These are phyloP conservation scores for Cercospora janseana DNA, from an alignment of 2,329 filamentous ascomycete genomes.

Conservation along the genomic window DNA sequence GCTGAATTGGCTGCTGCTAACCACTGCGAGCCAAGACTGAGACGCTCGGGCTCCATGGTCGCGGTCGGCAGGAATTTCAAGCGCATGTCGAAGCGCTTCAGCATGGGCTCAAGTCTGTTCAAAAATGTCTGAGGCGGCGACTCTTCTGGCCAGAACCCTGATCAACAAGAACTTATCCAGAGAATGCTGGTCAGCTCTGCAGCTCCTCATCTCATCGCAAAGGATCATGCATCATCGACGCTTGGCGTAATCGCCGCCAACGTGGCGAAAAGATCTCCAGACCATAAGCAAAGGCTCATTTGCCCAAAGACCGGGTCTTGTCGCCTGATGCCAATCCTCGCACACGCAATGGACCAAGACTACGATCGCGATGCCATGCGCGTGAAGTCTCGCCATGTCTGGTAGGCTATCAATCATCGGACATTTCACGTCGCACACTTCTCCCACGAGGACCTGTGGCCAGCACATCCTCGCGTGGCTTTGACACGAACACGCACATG, in stretches of 20 bases:
- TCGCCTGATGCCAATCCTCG: no score
- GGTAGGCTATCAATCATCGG: no score
- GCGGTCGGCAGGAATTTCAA: slow-evolving; percentile 19
- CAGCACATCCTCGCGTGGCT: slow-evolving; percentile 16
- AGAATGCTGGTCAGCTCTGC: background rate
- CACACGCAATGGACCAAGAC: no score
- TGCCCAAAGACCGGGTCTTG: no score
- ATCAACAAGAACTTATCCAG: background rate
- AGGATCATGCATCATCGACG: background rate
- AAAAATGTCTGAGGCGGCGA: slow-evolving; percentile 18
- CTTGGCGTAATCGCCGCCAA: slow-evolving; percentile 1
- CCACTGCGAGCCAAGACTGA: slow-evolving; percentile 8
- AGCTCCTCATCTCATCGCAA: no score
- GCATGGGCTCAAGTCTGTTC: slow-evolving; percentile 15
- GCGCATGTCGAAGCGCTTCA: slow-evolving; percentile 22
- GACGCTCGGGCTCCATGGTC: slow-evolving; percentile 14
- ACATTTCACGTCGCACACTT: no score
- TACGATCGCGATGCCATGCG: no score
- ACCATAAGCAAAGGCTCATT: no score
- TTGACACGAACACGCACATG: slow-evolving; percentile 3
- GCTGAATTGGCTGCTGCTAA: slow-evolving; percentile 14
- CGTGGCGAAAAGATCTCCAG: background rate
- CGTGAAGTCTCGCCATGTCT: no score
- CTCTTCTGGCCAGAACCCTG: no score
- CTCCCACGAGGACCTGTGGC: no score